Evolutionary conservation across 129 eudicot species (phyloP), one percentile per base, ranked within the genome.

Genomic region (Lactuca saligna): DNA sequence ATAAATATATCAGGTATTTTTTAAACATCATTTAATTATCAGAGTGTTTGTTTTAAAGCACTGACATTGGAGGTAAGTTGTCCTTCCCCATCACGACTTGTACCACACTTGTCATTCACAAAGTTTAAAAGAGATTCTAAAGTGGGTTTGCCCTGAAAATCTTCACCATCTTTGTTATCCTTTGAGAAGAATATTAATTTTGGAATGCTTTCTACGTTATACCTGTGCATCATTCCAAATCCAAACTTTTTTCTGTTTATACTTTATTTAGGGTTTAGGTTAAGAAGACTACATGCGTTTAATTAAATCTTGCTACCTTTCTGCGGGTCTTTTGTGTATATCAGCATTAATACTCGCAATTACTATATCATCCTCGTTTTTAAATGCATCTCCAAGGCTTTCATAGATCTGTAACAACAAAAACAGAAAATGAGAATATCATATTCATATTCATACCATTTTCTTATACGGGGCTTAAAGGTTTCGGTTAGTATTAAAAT

Each of bases 151-250:
- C 94, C 96, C 2, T 69, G 80, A 74, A 83, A 86, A 33, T 78
- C 91, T 81, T 91, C 97, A 84, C 96, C 97, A 70, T 74, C 94
- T 74, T 91, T 91, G 62, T 91, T 88, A 79, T 66, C 69, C 75
- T 86, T 91, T n/a, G 96, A 86, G 86, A 91, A 91, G 74, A 86
- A 82, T 61, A 86, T 91, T 71, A 91, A 59, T 25, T 96, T 86
- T 37, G 97, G 97, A 72, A 54, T 88, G 41, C 94, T 94, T 57
- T 78, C 65, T 17, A 86, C 79, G 7, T 81, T 87, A 68, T 81
- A 88, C 86, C 97, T 91, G 78, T 91, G 78, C 57, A 49, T 59
- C 13, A 63, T n/a, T 53, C 8, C 42, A 20, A 10, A 5, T 13
- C n/a, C n/a, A n/a, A n/a, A n/a, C n/a, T n/a, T 58, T 32, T 5